These are phyloP conservation scores for Mycosphaerelloides madeirae DNA, from an alignment of 2,329 filamentous ascomycete genomes.

Conservation along the genomic window DNA sequence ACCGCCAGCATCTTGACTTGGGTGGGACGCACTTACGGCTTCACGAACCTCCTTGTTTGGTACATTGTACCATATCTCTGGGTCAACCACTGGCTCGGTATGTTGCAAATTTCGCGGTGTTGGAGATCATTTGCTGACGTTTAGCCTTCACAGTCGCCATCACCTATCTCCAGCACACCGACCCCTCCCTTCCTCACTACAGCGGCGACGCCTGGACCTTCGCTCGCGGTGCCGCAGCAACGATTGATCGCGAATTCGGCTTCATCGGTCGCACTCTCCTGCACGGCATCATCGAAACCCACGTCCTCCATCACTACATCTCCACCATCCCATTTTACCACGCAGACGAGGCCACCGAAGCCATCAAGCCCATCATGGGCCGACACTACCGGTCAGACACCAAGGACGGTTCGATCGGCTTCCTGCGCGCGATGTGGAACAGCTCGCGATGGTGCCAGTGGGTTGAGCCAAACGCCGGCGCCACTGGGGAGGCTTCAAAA, in stretches of 20 bases:
- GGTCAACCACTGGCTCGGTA: conserved; percentile 99
- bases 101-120: conserved; percentile 39
- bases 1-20: conserved; percentile 58
- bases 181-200: conserved; percentile 92
- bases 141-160: conserved; percentile 69
- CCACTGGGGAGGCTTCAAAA: conserved; percentile 73
- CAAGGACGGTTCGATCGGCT: conserved; percentile 71
- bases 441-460: conserved; percentile 87
- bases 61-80: conserved; percentile 93
- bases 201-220: conserved; percentile 82
- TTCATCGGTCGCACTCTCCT: conserved; percentile 87
- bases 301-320: conserved; percentile 97
- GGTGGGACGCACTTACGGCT: conserved; percentile 74
- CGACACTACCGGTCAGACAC: conserved; percentile 85
- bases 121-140: conserved; percentile 4
- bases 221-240: conserved; percentile 86
- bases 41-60: conserved; percentile 84
- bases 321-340: conserved; percentile 95
- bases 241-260: conserved; percentile 94
- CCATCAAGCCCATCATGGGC: conserved; percentile 94
- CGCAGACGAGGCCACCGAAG: conserved; percentile 88
- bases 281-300: conserved; percentile 96
- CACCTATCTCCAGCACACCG: conserved; percentile 95
- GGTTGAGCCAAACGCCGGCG: conserved; percentile 86
- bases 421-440: conserved; percentile 76